Base-by-base conservation (phyloP, 148 eudicot species). In the Oxyria digyna region DNA sequence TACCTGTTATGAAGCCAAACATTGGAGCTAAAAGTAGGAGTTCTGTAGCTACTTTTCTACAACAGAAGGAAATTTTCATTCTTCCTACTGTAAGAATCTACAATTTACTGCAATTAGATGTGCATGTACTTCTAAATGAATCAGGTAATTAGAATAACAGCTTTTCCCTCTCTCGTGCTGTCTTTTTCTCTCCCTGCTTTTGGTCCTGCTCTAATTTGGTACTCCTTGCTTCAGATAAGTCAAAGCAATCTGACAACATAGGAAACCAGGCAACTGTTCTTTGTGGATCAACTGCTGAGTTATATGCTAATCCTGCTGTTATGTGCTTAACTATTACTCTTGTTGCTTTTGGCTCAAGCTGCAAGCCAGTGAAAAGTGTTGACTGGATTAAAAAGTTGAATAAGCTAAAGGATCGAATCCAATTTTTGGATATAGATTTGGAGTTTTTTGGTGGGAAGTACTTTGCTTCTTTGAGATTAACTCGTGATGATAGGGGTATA, bases 11-110 rank as follows among this genome's bases (percentile, higher is more conserved):
- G 77, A 81, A 80, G 68, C 89, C 91, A 45, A 83, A 83, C 77
- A 85, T 75, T 76, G 69, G 67, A 38, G 68, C 65, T 45, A 73
- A 72, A 70, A 84, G 79, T 77, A 83, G n/a, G n/a, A n/a, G 73
- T 81, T 81, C 87, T 27, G 78, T 87, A 24, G 74, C 84, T 71
- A 87, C 93, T 24, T 71, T 95, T 69, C 89, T 71, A 76, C 85
- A 88, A 77, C 96, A 91, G 84, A 95, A 88, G 80, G 97, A 95
- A 79, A 74, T 95, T 67, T 87, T 79, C 81, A 74, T 95, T 74
- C 91, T 95, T 80, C 99, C 99, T 72, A 88, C 99, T 69, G 76
- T 95, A 72, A 78, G 76, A 71, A 79, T 95, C 73, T 76, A 75
- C 42, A 95, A 95, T 74, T 78, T 95, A 70, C 82, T 95, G 81